These are phyloP conservation scores for Fallopia convolvulus DNA, from an alignment of 148 eudicot genomes.

Conservation along the genomic window DNA sequence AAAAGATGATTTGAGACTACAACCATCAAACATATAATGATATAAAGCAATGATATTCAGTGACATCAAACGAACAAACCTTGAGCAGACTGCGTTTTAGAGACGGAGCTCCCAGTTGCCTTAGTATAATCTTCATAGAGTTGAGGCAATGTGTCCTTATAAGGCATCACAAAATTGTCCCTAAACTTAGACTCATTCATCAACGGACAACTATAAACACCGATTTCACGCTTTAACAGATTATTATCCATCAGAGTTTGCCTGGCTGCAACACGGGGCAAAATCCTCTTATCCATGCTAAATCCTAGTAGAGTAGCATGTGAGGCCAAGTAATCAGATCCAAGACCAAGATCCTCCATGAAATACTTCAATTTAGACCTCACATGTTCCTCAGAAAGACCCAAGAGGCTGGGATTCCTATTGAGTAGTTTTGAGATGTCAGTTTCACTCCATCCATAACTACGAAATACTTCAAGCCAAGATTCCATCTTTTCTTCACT, in stretches of 20 bases:
- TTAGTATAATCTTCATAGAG: too few relatives aligned
- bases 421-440: not conserved
- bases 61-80: too few relatives aligned
- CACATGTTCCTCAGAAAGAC: not conserved
- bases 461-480: not conserved
- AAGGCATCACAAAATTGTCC: too few relatives aligned
- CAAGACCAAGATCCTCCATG: slow-evolving; percentile 4
- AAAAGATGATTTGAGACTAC: too few relatives aligned
- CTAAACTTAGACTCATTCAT: not conserved
- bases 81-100: too few relatives aligned
- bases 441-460: slow-evolving; percentile 8
- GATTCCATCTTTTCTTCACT: not conserved
- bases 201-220: not conserved
- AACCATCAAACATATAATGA: too few relatives aligned
- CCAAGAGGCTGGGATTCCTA: not conserved
- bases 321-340: not conserved
- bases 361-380: slow-evolving; percentile 8
- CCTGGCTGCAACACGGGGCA: not conserved
- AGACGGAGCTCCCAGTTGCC: too few relatives aligned
- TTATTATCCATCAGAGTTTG: not conserved
- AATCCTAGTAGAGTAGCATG: not conserved
- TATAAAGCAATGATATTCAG: too few relatives aligned
- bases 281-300: slow-evolving; percentile 4
- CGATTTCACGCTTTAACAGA: not conserved
- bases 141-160: too few relatives aligned